Conservation (phyloP, 164 flowering plant species). For the Vitis cinerea region DNA sequence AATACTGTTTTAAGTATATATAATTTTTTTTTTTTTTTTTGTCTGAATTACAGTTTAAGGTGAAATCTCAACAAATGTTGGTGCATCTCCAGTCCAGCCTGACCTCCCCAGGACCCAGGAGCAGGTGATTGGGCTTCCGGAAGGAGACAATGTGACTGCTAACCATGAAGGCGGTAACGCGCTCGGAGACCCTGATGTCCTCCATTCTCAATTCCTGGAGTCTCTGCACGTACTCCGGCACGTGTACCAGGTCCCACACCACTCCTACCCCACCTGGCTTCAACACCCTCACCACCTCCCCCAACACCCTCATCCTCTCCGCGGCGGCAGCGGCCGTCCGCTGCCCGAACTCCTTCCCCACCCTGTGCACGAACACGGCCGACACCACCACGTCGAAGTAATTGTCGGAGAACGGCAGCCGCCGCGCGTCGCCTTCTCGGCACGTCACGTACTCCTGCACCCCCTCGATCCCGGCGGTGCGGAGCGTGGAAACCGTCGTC, state of each 20-base stretch:
- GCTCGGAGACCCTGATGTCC: slow-evolving; percentile 81
- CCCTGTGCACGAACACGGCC: slow-evolving; percentile 69
- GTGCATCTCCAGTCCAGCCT: slow-evolving; percentile 70
- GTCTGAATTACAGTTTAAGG: no score
- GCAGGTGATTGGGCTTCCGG: slow-evolving; percentile 65
- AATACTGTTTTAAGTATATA: neutral
- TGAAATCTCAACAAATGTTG: no score
- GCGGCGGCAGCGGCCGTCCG: slow-evolving; percentile 78
- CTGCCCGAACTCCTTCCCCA: slow-evolving; percentile 84
- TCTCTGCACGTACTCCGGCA: slow-evolving; percentile 80
- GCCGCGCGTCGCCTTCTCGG: slow-evolving; percentile 78
- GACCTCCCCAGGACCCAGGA: slow-evolving; percentile 48
- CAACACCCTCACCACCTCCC: slow-evolving; percentile 82
- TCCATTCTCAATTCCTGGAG: slow-evolving; percentile 81
- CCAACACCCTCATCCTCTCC: slow-evolving; percentile 75
- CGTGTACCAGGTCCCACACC: slow-evolving; percentile 89
- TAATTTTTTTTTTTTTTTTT: neutral
- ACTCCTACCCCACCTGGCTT: slow-evolving; percentile 89
- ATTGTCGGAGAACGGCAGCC: slow-evolving; percentile 73
- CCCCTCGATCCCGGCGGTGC: slow-evolving; percentile 78
- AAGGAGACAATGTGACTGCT: slow-evolving; percentile 92
- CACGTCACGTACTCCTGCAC: slow-evolving; percentile 92
- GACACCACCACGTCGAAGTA: slow-evolving; percentile 95
- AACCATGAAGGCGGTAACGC: slow-evolving; percentile 89
- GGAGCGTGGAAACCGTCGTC: slow-evolving; percentile 50